A percentile compares a stretch with the other conserved stretches of the same genome.
These are phyloP conservation scores for Fusarium euwallaceae DNA, from an alignment of 2,329 filamentous ascomycete species.

Conservation along the genomic window DNA sequence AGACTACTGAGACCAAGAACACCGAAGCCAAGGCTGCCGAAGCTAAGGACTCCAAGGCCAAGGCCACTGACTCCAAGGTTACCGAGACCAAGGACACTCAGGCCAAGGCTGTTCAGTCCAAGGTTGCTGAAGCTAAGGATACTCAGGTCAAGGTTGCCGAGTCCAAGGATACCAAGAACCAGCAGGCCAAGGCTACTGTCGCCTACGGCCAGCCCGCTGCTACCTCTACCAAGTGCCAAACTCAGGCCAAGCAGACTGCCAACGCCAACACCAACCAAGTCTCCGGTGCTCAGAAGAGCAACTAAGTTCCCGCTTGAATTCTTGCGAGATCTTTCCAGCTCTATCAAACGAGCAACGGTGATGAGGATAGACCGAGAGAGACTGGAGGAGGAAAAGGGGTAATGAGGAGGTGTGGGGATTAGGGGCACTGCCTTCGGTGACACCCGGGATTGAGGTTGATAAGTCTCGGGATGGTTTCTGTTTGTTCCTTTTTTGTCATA, in stretches of 20 bases:
- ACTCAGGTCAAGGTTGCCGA: background rate
- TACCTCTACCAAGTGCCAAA: background rate
- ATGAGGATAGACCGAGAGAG: background rate
- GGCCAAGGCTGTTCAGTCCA: background rate
- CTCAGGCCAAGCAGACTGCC: background rate
- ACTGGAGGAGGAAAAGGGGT: background rate
- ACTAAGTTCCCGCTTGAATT: background rate
- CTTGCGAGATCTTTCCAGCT: background rate
- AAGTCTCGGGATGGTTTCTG: background rate
- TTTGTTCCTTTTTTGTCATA: background rate
- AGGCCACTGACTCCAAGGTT: background rate
- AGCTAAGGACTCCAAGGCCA: background rate
- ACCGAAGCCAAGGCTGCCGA: background rate
- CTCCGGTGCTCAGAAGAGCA: background rate
- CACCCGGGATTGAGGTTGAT: too few species aligned
- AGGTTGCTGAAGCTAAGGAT: background rate
- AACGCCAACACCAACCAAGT: slow-evolving; percentile 4
- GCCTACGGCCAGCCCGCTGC: background rate
- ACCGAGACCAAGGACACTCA: background rate
- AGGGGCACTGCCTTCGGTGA: background rate
- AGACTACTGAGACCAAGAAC: background rate
- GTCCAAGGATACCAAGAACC: background rate
- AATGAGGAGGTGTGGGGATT: background rate
- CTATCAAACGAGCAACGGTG: background rate
- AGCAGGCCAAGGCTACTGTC: background rate